These are phyloP conservation scores for Lentinula sp. DNA, from an alignment of 768 basidiomycete genomes.

Conservation along the genomic window DNA sequence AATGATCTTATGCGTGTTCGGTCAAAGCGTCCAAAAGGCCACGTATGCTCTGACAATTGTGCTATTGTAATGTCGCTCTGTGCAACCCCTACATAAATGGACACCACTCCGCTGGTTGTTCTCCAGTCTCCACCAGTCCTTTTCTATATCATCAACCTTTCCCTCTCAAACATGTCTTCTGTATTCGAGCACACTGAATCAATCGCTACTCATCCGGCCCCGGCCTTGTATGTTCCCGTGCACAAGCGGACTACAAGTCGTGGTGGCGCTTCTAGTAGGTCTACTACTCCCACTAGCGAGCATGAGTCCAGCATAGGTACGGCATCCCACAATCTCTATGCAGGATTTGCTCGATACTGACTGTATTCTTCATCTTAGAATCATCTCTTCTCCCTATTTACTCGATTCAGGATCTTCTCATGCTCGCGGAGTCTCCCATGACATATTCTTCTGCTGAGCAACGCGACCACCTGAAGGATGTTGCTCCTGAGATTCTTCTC, in stretches of 20 bases:
- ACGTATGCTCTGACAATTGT: neutral
- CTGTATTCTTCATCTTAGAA: neutral
- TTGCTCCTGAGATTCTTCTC: neutral
- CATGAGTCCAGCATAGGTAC: constrained; percentile 1
- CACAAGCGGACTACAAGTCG: constrained; percentile 5
- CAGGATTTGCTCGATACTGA: neutral
- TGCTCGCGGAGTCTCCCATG: neutral
- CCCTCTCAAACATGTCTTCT: neutral
- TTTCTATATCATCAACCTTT: neutral
- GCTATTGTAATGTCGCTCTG: neutral
- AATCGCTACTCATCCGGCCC: neutral
- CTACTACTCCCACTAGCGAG: neutral
- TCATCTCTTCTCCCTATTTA: neutral
- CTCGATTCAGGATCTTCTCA: constrained; percentile 2
- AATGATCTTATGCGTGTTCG: neutral
- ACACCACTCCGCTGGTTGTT: no score
- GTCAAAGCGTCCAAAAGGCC: neutral
- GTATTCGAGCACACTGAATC: neutral
- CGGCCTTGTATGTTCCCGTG: constrained; percentile 4
- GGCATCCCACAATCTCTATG: neutral
- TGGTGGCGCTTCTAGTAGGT: neutral
- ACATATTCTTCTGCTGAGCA: neutral
- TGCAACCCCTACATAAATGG: neutral
- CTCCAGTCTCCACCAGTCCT: neutral
- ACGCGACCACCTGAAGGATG: neutral